Conservation (phyloP, 257 asterid genomes). For the Echium plantagineum region DNA sequence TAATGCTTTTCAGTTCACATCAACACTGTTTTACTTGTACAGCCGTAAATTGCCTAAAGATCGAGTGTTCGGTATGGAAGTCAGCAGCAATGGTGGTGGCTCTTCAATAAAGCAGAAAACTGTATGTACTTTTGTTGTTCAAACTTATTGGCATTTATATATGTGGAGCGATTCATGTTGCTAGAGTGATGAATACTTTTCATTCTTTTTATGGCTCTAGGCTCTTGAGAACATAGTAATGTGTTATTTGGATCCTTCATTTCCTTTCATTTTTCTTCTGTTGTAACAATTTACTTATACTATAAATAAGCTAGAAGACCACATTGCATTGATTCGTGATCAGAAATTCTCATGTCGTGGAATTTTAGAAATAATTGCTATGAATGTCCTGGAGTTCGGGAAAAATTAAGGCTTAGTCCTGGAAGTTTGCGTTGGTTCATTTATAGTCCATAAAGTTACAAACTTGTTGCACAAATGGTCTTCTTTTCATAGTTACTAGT, state of each 20-base stretch:
- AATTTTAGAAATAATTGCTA: too few relatives aligned
- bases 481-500: too few relatives aligned
- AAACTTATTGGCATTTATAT: not conserved
- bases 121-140: slow-evolving; percentile 47
- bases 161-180: slow-evolving; percentile 4
- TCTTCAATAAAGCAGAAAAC: slow-evolving; percentile 58
- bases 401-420: too few relatives aligned
- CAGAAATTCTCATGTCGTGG: too few relatives aligned
- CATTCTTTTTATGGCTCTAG: slow-evolving; percentile 1
- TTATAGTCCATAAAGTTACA: too few relatives aligned
- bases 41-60: slow-evolving; percentile 46
- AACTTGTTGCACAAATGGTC: too few relatives aligned
- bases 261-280: not conserved
- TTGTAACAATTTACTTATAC: not conserved
- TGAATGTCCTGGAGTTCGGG: too few relatives aligned
- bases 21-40: slow-evolving; percentile 7
- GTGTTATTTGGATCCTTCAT: not conserved
- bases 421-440: too few relatives aligned
- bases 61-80: slow-evolving; percentile 64
- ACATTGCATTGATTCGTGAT: too few relatives aligned
- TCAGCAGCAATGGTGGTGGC: slow-evolving; percentile 49
- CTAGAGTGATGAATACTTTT: slow-evolving; percentile 10
- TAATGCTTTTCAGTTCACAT: not conserved
- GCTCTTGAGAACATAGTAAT: slow-evolving; percentile 5
- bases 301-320: too few relatives aligned